Evolutionary conservation across 768 basidiomycete genomes (phyloP).

Genomic region (Pulveroboletus sp.): DNA sequence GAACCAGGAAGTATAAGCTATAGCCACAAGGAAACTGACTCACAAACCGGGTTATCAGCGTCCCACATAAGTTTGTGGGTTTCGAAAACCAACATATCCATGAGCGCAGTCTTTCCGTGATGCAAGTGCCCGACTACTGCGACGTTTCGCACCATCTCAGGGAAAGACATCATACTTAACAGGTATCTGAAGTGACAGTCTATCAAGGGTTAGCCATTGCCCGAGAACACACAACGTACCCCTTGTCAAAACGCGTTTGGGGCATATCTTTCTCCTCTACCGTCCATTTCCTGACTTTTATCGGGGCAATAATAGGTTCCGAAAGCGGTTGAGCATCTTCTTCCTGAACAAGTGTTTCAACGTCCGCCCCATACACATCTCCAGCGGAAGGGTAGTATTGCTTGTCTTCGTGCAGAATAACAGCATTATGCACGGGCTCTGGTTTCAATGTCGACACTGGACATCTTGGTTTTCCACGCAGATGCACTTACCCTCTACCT

Average conservation of each 20-base stretch:
- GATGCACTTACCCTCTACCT: constrained; percentile 66
- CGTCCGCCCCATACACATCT: constrained; percentile 90
- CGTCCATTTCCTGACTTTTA: constrained; percentile 93
- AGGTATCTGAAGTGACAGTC: constrained; percentile 63
- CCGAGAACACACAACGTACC: constrained; percentile 47
- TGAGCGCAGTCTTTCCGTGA: constrained; percentile 93
- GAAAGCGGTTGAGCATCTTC: constrained; percentile 95
- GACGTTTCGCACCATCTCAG: constrained; percentile 94
- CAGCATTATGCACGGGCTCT: constrained; percentile 81
- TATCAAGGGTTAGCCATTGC: constrained; percentile 5
- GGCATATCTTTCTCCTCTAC: constrained; percentile 96
- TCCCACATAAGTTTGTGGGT: constrained; percentile 96
- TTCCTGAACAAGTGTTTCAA: constrained; percentile 96
- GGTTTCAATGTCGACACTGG: constrained; percentile 12
- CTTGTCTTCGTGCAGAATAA: constrained; percentile 94
- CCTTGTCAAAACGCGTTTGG: constrained; percentile 95
- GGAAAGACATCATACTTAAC: constrained; percentile 86
- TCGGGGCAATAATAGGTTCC: constrained; percentile 92
- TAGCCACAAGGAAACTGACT: constrained; percentile 10
- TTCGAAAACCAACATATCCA: constrained; percentile 97
- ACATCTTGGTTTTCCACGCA: background rate
- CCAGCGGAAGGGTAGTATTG: constrained; percentile 94
- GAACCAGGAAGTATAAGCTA: constrained; percentile 17
- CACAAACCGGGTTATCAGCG: constrained; percentile 78
- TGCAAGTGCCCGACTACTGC: constrained; percentile 96